Percentiles rank a stretch among this genome's conserved stretches.
phyloP scores from a whole-genome alignment of 2,329 filamentous ascomycete species.

The Ophiostoma quercus region DNA sequence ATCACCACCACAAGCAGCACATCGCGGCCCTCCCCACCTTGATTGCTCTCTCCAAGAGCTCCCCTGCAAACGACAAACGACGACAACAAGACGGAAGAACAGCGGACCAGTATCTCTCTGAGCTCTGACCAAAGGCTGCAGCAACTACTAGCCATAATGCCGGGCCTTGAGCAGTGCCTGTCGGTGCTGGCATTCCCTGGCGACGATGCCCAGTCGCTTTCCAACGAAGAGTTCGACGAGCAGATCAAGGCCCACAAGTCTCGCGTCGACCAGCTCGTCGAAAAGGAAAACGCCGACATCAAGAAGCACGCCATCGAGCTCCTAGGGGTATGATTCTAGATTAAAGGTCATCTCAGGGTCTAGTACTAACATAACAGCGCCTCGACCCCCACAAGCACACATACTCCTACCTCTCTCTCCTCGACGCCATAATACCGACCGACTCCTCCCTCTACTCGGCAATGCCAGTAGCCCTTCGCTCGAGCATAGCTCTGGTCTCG shows the following conservation, averaged over 20 bases:
- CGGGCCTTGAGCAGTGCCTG: slow-evolving; percentile 32
- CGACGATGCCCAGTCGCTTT: slow-evolving; percentile 25
- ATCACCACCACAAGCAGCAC: neutral
- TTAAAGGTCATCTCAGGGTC: neutral
- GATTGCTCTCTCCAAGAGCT: neutral
- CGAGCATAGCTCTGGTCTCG: slow-evolving; percentile 44
- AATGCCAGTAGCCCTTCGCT: slow-evolving; percentile 36
- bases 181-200: slow-evolving; percentile 43
- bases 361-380: slow-evolving; percentile 33
- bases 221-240: slow-evolving; percentile 40
- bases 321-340: slow-evolving; percentile 36
- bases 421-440: slow-evolving; percentile 38
- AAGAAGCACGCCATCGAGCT: slow-evolving; percentile 36
- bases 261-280: slow-evolving; percentile 38
- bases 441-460: slow-evolving; percentile 30
- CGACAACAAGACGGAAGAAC: neutral
- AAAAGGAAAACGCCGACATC: slow-evolving; percentile 31
- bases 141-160: slow-evolving; percentile 32
- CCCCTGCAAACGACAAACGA: neutral
- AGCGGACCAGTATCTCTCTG: neutral
- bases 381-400: slow-evolving; percentile 47
- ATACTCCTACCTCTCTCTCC: slow-evolving; percentile 47
- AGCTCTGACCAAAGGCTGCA: neutral
- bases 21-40: neutral
- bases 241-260: slow-evolving; percentile 38